These are phyloP conservation scores for Penicillium psychrosexuale DNA, from an alignment of 2,329 filamentous ascomycete species.

Conservation along the genomic window DNA sequence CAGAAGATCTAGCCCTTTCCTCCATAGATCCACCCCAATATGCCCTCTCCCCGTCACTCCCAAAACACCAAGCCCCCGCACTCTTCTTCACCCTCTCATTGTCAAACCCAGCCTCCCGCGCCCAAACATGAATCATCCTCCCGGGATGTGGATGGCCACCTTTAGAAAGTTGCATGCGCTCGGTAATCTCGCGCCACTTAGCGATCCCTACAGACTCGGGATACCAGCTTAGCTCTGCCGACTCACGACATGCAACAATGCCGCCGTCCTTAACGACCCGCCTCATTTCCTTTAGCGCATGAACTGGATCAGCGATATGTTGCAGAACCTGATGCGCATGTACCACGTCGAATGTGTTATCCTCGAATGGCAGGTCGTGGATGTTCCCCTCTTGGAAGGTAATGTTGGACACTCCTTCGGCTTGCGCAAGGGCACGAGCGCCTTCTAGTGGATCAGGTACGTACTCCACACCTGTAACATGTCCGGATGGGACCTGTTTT, in stretches of 20 bases:
- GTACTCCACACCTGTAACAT: constrained; percentile 40
- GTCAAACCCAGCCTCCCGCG: constrained; percentile 35
- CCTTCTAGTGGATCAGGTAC: constrained; percentile 30
- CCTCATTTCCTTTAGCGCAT: constrained; percentile 54
- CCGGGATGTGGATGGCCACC: constrained; percentile 32
- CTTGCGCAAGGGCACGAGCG: constrained; percentile 33
- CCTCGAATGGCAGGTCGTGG: constrained; percentile 39
- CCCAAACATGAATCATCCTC: constrained; percentile 35
- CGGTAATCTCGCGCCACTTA: constrained; percentile 24
- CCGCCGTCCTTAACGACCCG: constrained; percentile 53
- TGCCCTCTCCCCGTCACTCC: constrained; percentile 28
- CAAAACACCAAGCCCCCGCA: constrained; percentile 39
- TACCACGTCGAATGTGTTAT: constrained; percentile 57
- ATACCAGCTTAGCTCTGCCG: constrained; percentile 33
- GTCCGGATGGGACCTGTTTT: constrained; percentile 34
- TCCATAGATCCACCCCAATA: constrained; percentile 40
- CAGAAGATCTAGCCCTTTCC: constrained; percentile 27
- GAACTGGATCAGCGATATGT: constrained; percentile 53
- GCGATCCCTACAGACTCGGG: constrained; percentile 29
- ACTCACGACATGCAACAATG: constrained; percentile 51
- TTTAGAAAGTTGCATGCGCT: constrained; percentile 20
- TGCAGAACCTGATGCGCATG: constrained; percentile 59
- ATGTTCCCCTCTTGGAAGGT: constrained; percentile 42
- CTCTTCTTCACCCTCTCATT: constrained; percentile 23
- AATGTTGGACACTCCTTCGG: constrained; percentile 33